Conservation (phyloP, 2,329 filamentous ascomycete species). For the Madurella fahalii region DNA sequence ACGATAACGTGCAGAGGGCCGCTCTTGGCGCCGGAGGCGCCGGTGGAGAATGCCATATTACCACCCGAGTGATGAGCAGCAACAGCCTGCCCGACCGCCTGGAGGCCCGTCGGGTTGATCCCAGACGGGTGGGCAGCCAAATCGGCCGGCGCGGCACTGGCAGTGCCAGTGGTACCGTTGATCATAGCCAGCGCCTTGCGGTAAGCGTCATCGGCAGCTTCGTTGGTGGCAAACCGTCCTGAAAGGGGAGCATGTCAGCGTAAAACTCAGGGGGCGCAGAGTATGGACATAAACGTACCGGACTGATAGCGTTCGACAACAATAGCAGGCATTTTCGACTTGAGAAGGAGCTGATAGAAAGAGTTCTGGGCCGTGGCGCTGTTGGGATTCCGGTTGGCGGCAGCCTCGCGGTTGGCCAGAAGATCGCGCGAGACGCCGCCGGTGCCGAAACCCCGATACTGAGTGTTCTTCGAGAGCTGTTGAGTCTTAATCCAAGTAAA, state of each 20-base stretch:
- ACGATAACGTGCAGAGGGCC: conserved; percentile 94
- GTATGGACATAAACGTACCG: conserved; percentile 36
- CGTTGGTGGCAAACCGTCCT: conserved; percentile 71
- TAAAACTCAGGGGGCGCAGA: neutral
- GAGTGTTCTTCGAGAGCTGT: conserved; percentile 12
- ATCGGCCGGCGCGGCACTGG: conserved; percentile 23
- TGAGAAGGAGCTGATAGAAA: conserved; percentile 87
- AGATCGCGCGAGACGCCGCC: conserved; percentile 57
- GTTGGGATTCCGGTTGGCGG: conserved; percentile 85
- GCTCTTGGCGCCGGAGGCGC: conserved; percentile 70
- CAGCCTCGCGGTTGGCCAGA: conserved; percentile 81
- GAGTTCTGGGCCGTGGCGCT: conserved; percentile 87
- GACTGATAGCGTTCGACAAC: conserved; percentile 86
- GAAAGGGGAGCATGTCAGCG: neutral
- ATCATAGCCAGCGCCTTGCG: conserved; percentile 61
- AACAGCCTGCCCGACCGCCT: conserved; percentile 77
- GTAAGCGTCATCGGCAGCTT: conserved; percentile 74
- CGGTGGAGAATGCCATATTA: conserved; percentile 54
- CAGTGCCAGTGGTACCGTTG: conserved; percentile 22
- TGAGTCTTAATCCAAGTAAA: conserved; percentile 15
- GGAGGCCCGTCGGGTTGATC: conserved; percentile 60
- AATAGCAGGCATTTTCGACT: conserved; percentile 90
- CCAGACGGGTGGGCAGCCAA: conserved; percentile 33
- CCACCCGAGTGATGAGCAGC: conserved; percentile 67
- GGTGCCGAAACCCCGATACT: conserved; percentile 22